Percentiles rank a stretch among this genome's conserved stretches.
phyloP scores from a whole-genome alignment of 2,329 filamentous ascomycete genomes.

The Pseudogymnoascus sp. region DNA sequence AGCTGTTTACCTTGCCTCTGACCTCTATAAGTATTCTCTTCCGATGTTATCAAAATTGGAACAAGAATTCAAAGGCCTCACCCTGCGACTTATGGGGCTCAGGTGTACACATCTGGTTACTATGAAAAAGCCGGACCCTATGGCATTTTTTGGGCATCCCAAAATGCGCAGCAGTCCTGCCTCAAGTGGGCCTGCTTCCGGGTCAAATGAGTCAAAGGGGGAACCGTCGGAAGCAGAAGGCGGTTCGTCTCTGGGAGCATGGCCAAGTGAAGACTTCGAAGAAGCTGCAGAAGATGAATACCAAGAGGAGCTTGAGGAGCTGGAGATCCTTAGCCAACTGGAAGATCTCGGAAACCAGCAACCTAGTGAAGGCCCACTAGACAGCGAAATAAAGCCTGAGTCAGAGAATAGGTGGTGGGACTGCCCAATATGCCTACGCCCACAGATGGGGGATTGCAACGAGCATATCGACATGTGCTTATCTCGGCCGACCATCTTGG shows the following conservation, averaged over 20 bases:
- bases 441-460: conserved; percentile 70
- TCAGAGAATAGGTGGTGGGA: conserved; percentile 57
- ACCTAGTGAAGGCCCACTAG: conserved; percentile 26
- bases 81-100: conserved; percentile 76
- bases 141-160: conserved; percentile 66
- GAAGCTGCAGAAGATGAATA: conserved; percentile 51
- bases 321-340: conserved; percentile 56
- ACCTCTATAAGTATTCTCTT: conserved; percentile 72
- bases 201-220: conserved; percentile 27
- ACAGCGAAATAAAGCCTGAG: not conserved
- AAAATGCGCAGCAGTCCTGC: conserved; percentile 21
- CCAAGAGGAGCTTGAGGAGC: conserved; percentile 52
- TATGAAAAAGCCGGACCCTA: conserved; percentile 70
- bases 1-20: conserved; percentile 65
- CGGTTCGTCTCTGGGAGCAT: conserved; percentile 54
- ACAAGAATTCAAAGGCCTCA: conserved; percentile 73
- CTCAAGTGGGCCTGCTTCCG: conserved; percentile 16
- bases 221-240: conserved; percentile 34
- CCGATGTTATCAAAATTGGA: conserved; percentile 80
- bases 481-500: conserved; percentile 66
- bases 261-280: conserved; percentile 61
- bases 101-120: conserved; percentile 81
- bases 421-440: conserved; percentile 78
- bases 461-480: conserved; percentile 89
- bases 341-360: conserved; percentile 31